Conservation (phyloP, 331 rosid species). For the Rhamnella rubrinervis region DNA sequence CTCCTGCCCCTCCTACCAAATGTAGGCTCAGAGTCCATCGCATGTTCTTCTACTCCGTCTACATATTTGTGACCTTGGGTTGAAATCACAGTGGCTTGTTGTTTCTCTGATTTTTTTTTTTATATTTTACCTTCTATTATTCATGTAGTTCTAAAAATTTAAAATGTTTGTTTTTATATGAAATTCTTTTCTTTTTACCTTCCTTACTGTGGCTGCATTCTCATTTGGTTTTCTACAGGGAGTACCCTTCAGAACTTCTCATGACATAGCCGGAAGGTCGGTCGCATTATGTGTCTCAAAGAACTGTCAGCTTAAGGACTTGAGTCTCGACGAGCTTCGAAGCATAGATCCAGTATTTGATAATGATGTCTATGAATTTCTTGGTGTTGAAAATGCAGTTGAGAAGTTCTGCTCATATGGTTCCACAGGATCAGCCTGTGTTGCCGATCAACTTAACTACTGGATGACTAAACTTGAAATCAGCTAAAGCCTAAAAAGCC, state of each 20-base stretch:
- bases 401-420: conserved; percentile 86
- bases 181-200: background rate
- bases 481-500: background rate
- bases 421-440: conserved; percentile 85
- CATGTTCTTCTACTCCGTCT: no score
- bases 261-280: conserved; percentile 79
- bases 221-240: conserved; percentile 47
- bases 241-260: conserved; percentile 91
- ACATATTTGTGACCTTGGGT: no score
- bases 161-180: background rate
- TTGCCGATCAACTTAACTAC: conserved; percentile 58
- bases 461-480: conserved; percentile 68
- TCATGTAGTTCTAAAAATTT: background rate
- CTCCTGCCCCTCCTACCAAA: no score
- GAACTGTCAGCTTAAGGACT: conserved; percentile 65
- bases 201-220: background rate
- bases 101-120: no score
- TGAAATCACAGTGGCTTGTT: no score
- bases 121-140: no score
- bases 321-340: conserved; percentile 70
- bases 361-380: conserved; percentile 73
- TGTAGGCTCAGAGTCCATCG: no score
- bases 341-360: conserved; percentile 59
- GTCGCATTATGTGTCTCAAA: conserved; percentile 73
- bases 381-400: conserved; percentile 81